Evolutionary conservation across 495 filamentous ascomycete genomes (phyloP).

Genomic region (Trichoderma erinaceum): DNA sequence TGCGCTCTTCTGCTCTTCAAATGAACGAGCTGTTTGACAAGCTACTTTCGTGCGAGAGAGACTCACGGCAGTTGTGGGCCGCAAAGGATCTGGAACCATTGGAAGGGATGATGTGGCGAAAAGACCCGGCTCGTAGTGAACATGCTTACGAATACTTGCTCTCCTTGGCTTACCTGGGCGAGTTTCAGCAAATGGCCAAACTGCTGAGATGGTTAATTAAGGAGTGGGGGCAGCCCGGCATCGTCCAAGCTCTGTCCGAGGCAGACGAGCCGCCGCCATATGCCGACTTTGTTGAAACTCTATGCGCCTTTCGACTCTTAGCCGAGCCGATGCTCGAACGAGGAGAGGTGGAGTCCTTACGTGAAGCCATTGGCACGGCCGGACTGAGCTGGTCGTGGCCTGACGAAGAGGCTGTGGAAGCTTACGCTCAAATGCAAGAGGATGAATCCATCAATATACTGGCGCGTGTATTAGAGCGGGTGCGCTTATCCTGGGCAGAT

Average conservation of each 20-base stretch:
- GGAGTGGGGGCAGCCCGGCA: neutral
- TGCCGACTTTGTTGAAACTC: conserved; percentile 3
- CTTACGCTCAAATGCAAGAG: conserved; percentile 10
- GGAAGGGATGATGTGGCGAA: conserved; percentile 4
- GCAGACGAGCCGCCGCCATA: neutral
- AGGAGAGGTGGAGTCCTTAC: neutral
- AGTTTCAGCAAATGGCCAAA: conserved; percentile 13
- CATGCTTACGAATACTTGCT: conserved; percentile 4
- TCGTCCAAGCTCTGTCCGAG: neutral
- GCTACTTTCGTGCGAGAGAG: neutral
- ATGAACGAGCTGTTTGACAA: conserved; percentile 7
- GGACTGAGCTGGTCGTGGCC: conserved; percentile 14
- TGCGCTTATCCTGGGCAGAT: neutral
- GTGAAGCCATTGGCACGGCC: neutral
- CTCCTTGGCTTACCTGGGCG: conserved; percentile 11
- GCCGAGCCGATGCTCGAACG: conserved; percentile 16
- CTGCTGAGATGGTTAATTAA: conserved; percentile 7
- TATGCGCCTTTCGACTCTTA: conserved; percentile 12
- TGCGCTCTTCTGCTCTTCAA: neutral
- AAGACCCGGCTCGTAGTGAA: conserved; percentile 4
- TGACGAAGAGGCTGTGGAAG: conserved; percentile 13
- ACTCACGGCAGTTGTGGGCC: neutral
- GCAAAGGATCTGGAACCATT: neutral
- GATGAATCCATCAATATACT: neutral
- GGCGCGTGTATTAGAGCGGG: conserved; percentile 10